Evolutionary conservation across 192 early-diverging fungal genomes (phyloP).

Genomic region (Coemansia umbellata): DNA sequence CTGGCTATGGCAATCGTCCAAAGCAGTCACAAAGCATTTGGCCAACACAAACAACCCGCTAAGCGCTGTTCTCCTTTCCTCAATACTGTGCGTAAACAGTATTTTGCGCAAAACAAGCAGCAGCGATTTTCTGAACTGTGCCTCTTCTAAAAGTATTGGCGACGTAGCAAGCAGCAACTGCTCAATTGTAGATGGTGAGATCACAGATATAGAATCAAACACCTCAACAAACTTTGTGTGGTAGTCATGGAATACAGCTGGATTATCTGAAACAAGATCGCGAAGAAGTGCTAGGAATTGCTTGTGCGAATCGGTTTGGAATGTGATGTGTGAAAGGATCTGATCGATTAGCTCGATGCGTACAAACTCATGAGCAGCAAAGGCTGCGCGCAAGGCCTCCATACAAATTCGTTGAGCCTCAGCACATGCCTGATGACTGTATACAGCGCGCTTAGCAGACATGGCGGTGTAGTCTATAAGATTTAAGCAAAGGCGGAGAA

Average conservation of each 20-base stretch:
- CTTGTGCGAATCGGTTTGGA: slow-evolving; percentile 23
- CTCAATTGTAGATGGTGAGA: slow-evolving; percentile 53
- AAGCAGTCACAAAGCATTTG: slow-evolving; percentile 14
- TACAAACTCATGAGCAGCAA: slow-evolving; percentile 59
- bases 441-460: slow-evolving; percentile 9
- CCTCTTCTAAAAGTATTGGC: slow-evolving; percentile 53
- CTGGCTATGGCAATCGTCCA: neutral
- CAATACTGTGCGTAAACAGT: slow-evolving; percentile 60
- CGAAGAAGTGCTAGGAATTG: slow-evolving; percentile 19
- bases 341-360: slow-evolving; percentile 67
- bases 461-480: slow-evolving; percentile 16
- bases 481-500: slow-evolving; percentile 35
- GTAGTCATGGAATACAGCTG: slow-evolving; percentile 19
- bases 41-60: slow-evolving; percentile 59
- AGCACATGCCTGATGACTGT: slow-evolving; percentile 13
- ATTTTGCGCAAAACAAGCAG: slow-evolving; percentile 68
- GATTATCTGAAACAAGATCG: slow-evolving; percentile 20
- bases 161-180: slow-evolving; percentile 54
- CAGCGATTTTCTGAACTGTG: slow-evolving; percentile 58
- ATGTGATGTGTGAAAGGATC: slow-evolving; percentile 44
- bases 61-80: slow-evolving; percentile 61
- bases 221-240: slow-evolving; percentile 58
- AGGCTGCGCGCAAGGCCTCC: slow-evolving; percentile 27
- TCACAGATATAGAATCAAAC: slow-evolving; percentile 61
- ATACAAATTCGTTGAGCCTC: slow-evolving; percentile 10